These are phyloP conservation scores for Collybia sp. DNA, from an alignment of 768 basidiomycete species.

Conservation along the genomic window DNA sequence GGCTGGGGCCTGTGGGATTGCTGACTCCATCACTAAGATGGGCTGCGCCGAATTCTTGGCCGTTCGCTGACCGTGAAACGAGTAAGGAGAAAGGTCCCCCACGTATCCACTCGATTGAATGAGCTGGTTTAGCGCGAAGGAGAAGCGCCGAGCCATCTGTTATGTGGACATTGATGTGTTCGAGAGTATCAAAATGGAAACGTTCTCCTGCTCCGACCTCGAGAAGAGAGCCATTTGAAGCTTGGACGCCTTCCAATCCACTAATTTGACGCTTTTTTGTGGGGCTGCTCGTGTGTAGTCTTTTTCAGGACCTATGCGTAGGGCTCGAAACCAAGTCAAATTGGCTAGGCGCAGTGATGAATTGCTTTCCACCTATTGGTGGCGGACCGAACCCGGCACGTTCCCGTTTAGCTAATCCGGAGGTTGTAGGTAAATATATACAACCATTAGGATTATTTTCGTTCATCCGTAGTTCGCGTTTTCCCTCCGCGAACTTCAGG, in stretches of 20 bases:
- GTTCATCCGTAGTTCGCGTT: too few relatives aligned
- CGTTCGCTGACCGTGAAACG: slow-evolving; percentile 43
- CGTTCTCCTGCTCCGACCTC: background rate
- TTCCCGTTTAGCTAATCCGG: too few relatives aligned
- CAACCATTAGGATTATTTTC: too few relatives aligned
- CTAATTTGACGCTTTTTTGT: slow-evolving; percentile 30
- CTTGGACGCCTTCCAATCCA: slow-evolving; percentile 19
- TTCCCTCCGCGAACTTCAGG: too few relatives aligned
- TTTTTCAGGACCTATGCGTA: background rate
- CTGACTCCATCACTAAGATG: slow-evolving; percentile 73
- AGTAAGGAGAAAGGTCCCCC: slow-evolving; percentile 59
- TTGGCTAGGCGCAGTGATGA: slow-evolving; percentile 26
- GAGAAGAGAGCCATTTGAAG: background rate
- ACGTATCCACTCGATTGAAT: slow-evolving; percentile 65
- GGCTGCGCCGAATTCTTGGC: slow-evolving; percentile 51
- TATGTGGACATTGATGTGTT: slow-evolving; percentile 73
- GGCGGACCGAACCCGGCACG: slow-evolving; percentile 43
- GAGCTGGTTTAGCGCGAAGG: slow-evolving; percentile 55
- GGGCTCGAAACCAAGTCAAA: slow-evolving; percentile 24
- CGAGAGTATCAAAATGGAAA: slow-evolving; percentile 45
- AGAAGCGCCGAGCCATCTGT: slow-evolving; percentile 59
- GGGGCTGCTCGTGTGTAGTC: slow-evolving; percentile 29
- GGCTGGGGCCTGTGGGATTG: slow-evolving; percentile 41
- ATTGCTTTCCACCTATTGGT: slow-evolving; percentile 41
- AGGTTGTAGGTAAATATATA: too few relatives aligned